phyloP scores from a whole-genome alignment of 306 rosid genomes.

The Lathyrus oleraceus region DNA sequence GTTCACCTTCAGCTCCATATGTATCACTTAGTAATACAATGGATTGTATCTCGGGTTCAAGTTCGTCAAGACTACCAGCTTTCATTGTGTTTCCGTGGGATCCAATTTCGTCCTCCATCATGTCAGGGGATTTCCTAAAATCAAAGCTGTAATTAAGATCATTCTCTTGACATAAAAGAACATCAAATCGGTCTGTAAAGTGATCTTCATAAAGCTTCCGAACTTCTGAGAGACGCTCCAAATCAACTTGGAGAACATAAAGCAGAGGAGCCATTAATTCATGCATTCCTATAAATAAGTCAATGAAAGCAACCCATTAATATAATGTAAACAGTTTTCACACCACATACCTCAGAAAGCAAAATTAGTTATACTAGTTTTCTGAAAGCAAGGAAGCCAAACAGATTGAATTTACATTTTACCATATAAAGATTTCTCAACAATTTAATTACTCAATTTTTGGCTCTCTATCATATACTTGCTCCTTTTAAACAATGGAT shows the following conservation, averaged over 20 bases:
- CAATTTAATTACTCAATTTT: background rate
- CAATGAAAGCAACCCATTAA: conserved; percentile 25
- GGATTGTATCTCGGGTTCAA: conserved; percentile 76
- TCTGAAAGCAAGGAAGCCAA: conserved; percentile 21
- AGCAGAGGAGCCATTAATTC: conserved; percentile 94
- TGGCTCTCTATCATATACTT: background rate
- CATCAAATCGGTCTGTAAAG: conserved; percentile 90
- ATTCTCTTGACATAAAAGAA: conserved; percentile 61
- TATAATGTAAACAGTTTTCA: conserved; percentile 11
- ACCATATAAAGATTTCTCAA: conserved; percentile 17
- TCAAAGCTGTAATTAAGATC: conserved; percentile 78
- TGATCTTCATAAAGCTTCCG: conserved; percentile 82
- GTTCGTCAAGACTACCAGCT: conserved; percentile 66
- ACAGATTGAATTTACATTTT: conserved; percentile 20
- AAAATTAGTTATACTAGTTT: conserved; percentile 32
- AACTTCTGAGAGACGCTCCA: conserved; percentile 74
- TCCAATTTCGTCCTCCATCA: conserved; percentile 52
- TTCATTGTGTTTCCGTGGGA: conserved; percentile 48
- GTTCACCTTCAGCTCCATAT: conserved; percentile 98
- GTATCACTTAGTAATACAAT: conserved; percentile 84
- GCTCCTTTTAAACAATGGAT: background rate
- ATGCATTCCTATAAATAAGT: conserved; percentile 75
- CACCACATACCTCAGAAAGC: conserved; percentile 21
- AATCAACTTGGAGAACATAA: conserved; percentile 88
- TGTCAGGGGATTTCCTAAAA: conserved; percentile 67